Conservation (phyloP, 169 alveolate species). For the Eimeria mitis region DNA sequence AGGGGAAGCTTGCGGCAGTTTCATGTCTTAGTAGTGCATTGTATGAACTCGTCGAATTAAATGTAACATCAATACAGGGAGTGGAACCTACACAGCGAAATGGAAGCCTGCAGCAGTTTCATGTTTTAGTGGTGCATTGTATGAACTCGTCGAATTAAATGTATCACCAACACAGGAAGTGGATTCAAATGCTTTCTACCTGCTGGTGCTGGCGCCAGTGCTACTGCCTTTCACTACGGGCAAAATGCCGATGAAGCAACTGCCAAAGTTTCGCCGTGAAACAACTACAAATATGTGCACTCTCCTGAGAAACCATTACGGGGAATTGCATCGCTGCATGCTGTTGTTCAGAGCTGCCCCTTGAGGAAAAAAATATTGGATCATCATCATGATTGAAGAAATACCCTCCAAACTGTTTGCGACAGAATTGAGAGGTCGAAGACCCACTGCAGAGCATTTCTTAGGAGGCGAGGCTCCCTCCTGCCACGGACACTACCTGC, state of each 20-base stretch:
- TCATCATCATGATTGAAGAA: neutral
- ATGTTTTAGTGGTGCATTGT: no score
- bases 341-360: neutral
- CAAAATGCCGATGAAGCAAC: neutral
- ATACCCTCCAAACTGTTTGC: neutral
- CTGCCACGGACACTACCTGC: neutral
- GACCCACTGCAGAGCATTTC: neutral
- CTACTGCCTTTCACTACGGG: neutral
- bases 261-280: neutral
- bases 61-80: no score
- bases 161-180: no score
- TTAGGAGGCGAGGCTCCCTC: neutral
- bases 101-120: no score
- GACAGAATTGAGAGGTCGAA: neutral
- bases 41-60: no score
- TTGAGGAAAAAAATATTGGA: neutral
- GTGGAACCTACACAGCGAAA: no score
- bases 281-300: neutral
- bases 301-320: neutral
- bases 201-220: neutral
- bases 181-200: neutral
- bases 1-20: no score
- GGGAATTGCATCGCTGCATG: neutral
- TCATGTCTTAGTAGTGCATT: no score
- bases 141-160: no score